phyloP scores from a whole-genome alignment of 192 early-diverging fungal species.

The Entophlyctis luteolus region DNA sequence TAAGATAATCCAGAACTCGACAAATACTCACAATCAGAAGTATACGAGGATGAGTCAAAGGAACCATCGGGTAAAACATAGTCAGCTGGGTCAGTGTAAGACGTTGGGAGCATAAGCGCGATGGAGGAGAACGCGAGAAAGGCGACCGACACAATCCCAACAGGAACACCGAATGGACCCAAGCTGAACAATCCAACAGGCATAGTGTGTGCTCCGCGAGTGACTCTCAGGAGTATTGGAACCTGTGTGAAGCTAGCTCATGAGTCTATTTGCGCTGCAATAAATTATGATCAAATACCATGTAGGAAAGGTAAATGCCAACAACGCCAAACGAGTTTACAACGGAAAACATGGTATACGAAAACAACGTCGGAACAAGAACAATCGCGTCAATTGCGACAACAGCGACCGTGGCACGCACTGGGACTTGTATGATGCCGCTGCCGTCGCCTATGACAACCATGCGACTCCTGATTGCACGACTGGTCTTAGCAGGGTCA shows the following conservation, averaged over 20 bases:
- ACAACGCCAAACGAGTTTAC: constrained; percentile 22
- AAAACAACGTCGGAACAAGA: constrained; percentile 5
- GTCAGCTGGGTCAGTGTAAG: constrained; percentile 2
- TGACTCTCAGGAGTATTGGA: constrained; percentile 6
- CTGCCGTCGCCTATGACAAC: no score
- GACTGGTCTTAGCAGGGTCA: no score
- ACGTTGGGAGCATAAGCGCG: constrained; percentile 8
- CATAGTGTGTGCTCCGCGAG: neutral
- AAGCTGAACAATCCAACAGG: neutral
- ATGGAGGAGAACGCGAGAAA: constrained; percentile 11
- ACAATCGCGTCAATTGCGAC: neutral
- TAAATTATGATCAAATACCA: neutral
- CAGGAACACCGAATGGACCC: constrained; percentile 2
- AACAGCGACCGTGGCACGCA: neutral
- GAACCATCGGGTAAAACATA: neutral
- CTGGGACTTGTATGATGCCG: constrained; percentile 4
- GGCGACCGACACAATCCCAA: neutral
- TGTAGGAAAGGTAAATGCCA: constrained; percentile 13
- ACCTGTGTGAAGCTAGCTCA: neutral
- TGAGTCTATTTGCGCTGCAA: neutral
- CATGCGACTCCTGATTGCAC: no score
- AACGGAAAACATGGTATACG: neutral
- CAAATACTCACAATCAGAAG: neutral
- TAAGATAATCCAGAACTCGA: neutral
- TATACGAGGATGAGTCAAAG: neutral